Percentiles rank a stretch among this genome's conserved stretches.
Conservation (phyloP, 805 yeast genomes). For the Tetrapisispora taiwanensis region DNA sequence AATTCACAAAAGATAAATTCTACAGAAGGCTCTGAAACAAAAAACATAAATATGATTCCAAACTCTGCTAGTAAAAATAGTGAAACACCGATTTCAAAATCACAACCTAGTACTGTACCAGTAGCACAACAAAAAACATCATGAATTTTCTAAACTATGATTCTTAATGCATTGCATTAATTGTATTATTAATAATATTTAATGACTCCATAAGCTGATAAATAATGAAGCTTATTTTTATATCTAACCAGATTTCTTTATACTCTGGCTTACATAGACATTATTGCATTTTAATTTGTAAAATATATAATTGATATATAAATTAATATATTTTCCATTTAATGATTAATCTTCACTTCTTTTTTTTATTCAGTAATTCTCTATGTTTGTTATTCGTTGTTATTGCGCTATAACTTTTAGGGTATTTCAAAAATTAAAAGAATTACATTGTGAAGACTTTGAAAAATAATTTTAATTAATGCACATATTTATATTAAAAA, state of each 20-base stretch:
- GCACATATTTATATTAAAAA: no score
- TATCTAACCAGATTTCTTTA: neutral
- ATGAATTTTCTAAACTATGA: neutral
- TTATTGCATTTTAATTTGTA: constrained; percentile 2
- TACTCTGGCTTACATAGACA: constrained; percentile 1
- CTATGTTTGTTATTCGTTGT: no score
- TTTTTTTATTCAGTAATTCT: no score
- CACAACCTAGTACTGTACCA: constrained; percentile 1
- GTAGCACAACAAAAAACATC: constrained; percentile 5
- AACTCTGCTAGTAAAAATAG: neutral
- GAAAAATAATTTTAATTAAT: no score
- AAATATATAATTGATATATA: neutral
- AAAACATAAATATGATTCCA: neutral
- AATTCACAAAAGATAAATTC: neutral
- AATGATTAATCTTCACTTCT: neutral
- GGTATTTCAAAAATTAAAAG: no score
- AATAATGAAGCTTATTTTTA: neutral
- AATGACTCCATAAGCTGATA: constrained; percentile 1
- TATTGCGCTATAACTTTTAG: no score
- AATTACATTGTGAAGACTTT: no score
- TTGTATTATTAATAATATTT: constrained; percentile 4
- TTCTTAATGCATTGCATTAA: constrained; percentile 2
- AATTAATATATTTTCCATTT: neutral
- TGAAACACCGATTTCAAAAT: neutral
- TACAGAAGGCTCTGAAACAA: neutral